Base-by-base conservation (phyloP, 257 asterid genomes). In the Plantago major region DNA sequence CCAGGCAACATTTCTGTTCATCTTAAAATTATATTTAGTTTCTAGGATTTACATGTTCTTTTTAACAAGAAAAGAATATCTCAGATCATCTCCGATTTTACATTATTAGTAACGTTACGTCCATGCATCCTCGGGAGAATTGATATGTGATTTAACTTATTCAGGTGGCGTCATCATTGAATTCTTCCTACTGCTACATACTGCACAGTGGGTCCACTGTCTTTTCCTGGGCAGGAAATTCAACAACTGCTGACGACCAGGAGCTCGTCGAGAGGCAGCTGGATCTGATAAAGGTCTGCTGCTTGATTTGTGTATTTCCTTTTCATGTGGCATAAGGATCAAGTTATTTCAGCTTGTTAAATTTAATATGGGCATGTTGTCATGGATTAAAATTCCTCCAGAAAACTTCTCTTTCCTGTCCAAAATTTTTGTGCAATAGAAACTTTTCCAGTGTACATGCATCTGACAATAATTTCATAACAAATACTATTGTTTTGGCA, bases 231-330 rank as follows among this genome's bases (percentile, higher is more conserved):
- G 81, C 76, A 0, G 97, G 99, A 63, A 94, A 72, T 70, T 90
- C 85, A 53, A 90, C 99, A 55, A 67, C 96, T 45, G 72, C 96
- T 9, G 99, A 87, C 46, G 90, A 82, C 75, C 99, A 84, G 59
- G 99, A 94, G 71, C 84, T 87, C 58, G 96, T 78, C n/a, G 99
- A 94, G 83, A 85, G 99, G 81, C 94, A 79, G 80, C 88, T 94
- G 63, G 99, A 94, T 81, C 70, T 90, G 56, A 85, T 94, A 74
- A 87, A 84, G 96, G 99, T 87, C 69, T 15, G 75, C 66, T 60
- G 26, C 52, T 64, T 14, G 46, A 49, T 59, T 33, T 57, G 46
- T 46, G 45, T 65, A 67, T 57, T 54, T 46, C 37, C 71, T 42
- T 63, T 63, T 12, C 46, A 63, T 22, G 51, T 38, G 15, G 17